Evolutionary conservation across 768 basidiomycete species (phyloP).

Genomic region (Asterophora lycoperdoides): DNA sequence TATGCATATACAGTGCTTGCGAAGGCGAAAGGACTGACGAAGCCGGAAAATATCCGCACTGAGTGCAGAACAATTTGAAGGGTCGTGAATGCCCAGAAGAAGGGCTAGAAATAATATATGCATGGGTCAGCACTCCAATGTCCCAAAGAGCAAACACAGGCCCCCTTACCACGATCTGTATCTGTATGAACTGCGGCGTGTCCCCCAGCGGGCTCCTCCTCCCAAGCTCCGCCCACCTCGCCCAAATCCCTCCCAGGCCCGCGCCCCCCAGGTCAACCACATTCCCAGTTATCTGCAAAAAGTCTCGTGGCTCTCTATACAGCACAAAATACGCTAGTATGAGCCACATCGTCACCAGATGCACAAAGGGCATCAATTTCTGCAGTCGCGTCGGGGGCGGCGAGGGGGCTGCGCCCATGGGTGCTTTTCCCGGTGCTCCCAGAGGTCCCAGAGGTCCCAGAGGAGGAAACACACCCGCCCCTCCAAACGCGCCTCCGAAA

Average conservation of each 20-base stretch:
- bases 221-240: slow-evolving; percentile 59
- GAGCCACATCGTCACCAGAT: slow-evolving; percentile 59
- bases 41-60: slow-evolving; percentile 61
- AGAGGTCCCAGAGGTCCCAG: slow-evolving; percentile 12
- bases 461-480: slow-evolving; percentile 13
- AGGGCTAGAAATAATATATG: slow-evolving; percentile 43
- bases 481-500: too few species aligned
- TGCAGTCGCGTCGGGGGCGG: slow-evolving; percentile 44
- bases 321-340: slow-evolving; percentile 67
- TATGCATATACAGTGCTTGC: background rate
- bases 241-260: slow-evolving; percentile 34
- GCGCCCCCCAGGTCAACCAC: slow-evolving; percentile 18
- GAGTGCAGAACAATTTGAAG: slow-evolving; percentile 71
- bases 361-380: slow-evolving; percentile 61
- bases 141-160: background rate
- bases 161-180: slow-evolving; percentile 55
- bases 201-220: slow-evolving; percentile 32
- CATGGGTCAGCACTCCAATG: background rate
- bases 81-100: slow-evolving; percentile 80
- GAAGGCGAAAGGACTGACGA: slow-evolving; percentile 40
- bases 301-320: slow-evolving; percentile 55
- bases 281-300: slow-evolving; percentile 33
- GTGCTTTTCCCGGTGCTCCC: slow-evolving; percentile 25
- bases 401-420: slow-evolving; percentile 11
- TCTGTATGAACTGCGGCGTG: slow-evolving; percentile 29